Evolutionary conservation across 2,329 filamentous ascomycete genomes (phyloP).

Genomic region (Cytospora schulzeri): DNA sequence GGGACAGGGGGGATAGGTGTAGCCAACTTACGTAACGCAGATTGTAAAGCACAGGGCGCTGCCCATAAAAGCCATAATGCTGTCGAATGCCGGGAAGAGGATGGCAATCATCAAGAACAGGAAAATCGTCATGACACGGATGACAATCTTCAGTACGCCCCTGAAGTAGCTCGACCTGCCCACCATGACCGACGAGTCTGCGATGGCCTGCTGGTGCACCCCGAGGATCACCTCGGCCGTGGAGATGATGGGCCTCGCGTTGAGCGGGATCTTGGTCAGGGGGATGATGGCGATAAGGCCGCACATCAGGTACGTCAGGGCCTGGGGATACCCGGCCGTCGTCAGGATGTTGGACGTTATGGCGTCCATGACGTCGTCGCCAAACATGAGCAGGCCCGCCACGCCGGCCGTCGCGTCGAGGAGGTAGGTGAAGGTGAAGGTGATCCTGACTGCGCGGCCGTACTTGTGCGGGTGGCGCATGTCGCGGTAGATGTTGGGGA

Average conservation of each 20-base stretch:
- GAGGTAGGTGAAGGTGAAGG: conserved; percentile 82
- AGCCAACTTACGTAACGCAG: conserved; percentile 69
- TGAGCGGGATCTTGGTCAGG: conserved; percentile 91
- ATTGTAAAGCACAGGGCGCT: conserved; percentile 91
- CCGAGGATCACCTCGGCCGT: conserved; percentile 82
- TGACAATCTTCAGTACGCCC: conserved; percentile 57
- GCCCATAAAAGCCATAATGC: conserved; percentile 89
- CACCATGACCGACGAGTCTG: conserved; percentile 49
- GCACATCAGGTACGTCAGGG: conserved; percentile 77
- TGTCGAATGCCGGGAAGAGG: conserved; percentile 75
- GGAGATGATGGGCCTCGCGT: conserved; percentile 82
- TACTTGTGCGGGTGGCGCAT: conserved; percentile 82
- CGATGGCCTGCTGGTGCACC: conserved; percentile 57
- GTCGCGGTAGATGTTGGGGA: conserved; percentile 73
- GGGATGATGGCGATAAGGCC: conserved; percentile 90
- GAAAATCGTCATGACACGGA: conserved; percentile 69
- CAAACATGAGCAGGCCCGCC: conserved; percentile 91
- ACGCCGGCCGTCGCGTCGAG: conserved; percentile 82
- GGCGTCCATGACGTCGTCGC: conserved; percentile 82
- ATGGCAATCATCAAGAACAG: conserved; percentile 75
- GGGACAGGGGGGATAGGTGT: not conserved
- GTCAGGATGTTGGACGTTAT: conserved; percentile 88
- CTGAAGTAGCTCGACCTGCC: conserved; percentile 61
- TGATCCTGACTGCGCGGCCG: conserved; percentile 70
- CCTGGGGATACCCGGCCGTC: conserved; percentile 71